Conservation (phyloP, 495 filamentous ascomycete species). For the Tuber magnatum region DNA sequence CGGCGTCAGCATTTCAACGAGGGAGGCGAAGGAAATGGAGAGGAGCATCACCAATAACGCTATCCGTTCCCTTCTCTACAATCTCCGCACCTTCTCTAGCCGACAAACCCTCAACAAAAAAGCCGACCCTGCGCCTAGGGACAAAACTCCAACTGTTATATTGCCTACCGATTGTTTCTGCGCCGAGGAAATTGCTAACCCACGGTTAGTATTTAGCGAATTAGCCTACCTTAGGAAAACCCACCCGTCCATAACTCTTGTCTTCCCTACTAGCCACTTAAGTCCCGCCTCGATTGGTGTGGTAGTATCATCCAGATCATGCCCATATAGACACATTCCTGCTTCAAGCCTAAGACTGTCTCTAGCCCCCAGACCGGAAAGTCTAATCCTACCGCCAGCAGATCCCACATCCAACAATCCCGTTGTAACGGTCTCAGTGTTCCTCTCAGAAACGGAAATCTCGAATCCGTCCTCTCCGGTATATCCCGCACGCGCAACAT, state of each 20-base stretch:
- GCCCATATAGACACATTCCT: constrained; percentile 97
- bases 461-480: constrained; percentile 98
- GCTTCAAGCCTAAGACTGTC: constrained; percentile 91
- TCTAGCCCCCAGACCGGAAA: constrained; percentile 82
- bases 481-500: constrained; percentile 84
- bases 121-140: constrained; percentile 64
- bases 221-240: constrained; percentile 42
- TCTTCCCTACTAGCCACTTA: constrained; percentile 76
- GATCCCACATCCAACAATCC: constrained; percentile 58
- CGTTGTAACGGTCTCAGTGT: constrained; percentile 52
- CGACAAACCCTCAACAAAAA: constrained; percentile 77
- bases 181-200: constrained; percentile 60
- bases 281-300: constrained; percentile 81
- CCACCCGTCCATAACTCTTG: constrained; percentile 53
- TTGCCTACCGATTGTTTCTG: constrained; percentile 51
- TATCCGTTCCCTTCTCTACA: constrained; percentile 50
- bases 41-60: constrained; percentile 47
- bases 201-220: not conserved
- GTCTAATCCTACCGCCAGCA: constrained; percentile 54
- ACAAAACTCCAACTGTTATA: constrained; percentile 49
- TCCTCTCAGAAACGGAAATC: constrained; percentile 66
- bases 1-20: constrained; percentile 32
- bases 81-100: constrained; percentile 85
- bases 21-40: constrained; percentile 34
- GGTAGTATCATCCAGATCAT: constrained; percentile 81